Percentiles rank a stretch among this genome's conserved stretches.
Conservation (phyloP, 441 rosid species). For the Sinapis alba region DNA sequence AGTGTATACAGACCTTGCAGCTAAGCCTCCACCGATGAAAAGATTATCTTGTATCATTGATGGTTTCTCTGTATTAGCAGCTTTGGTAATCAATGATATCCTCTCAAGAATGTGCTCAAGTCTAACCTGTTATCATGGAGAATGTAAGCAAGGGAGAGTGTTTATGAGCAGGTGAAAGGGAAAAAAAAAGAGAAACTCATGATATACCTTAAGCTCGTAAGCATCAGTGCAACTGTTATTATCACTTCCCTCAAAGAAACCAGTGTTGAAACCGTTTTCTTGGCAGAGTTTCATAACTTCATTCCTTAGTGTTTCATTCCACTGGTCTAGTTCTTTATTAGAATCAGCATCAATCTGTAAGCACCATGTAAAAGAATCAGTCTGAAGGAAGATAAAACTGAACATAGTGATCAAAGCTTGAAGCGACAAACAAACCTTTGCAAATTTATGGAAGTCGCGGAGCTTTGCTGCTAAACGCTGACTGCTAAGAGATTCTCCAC, state of each 20-base stretch:
- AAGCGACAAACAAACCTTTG: slow-evolving; percentile 73
- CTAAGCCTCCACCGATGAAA: slow-evolving; percentile 92
- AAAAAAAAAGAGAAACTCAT: background rate
- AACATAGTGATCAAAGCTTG: background rate
- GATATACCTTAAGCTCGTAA: slow-evolving; percentile 90
- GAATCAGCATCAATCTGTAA: slow-evolving; percentile 82
- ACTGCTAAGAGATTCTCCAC: slow-evolving; percentile 76
- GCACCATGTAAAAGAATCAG: slow-evolving; percentile 26
- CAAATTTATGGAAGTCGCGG: slow-evolving; percentile 93
- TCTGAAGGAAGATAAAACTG: background rate
- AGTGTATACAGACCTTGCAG: slow-evolving; percentile 88
- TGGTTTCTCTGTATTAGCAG: slow-evolving; percentile 96
- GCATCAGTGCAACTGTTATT: slow-evolving; percentile 83
- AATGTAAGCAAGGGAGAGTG: slow-evolving; percentile 15
- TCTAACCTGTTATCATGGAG: slow-evolving; percentile 63
- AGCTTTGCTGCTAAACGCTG: slow-evolving; percentile 87
- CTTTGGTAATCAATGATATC: slow-evolving; percentile 90
- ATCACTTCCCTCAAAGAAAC: slow-evolving; percentile 95
- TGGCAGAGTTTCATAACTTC: slow-evolving; percentile 90
- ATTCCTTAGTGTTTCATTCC: slow-evolving; percentile 89
- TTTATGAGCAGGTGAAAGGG: background rate
- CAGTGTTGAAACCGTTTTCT: slow-evolving; percentile 91
- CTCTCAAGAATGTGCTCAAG: slow-evolving; percentile 98
- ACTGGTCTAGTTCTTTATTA: slow-evolving; percentile 92
- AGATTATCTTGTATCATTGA: slow-evolving; percentile 70